These are phyloP conservation scores for Penicillium crystallinum DNA, from an alignment of 495 filamentous ascomycete species.

Conservation along the genomic window DNA sequence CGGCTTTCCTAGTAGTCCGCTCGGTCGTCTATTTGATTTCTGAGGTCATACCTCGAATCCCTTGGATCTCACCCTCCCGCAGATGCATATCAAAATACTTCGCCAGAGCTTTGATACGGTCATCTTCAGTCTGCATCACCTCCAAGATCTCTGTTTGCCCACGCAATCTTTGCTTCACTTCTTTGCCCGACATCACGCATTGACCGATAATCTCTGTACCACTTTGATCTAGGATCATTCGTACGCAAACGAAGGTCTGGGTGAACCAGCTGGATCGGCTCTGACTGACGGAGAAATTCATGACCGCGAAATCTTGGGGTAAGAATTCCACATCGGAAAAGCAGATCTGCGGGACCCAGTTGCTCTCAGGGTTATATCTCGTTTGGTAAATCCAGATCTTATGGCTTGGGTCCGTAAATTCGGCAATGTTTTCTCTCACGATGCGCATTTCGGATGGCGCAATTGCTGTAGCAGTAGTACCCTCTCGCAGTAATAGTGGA, in stretches of 20 bases:
- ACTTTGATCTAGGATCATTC: constrained; percentile 43
- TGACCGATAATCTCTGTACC: constrained; percentile 47
- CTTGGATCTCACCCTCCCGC: constrained; percentile 44
- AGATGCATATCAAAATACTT: constrained; percentile 54
- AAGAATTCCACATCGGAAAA: constrained; percentile 59
- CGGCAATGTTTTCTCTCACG: constrained; percentile 37
- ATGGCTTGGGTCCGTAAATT: constrained; percentile 38
- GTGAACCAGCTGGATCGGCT: constrained; percentile 49
- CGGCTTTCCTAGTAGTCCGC: constrained; percentile 5
- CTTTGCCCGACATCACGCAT: constrained; percentile 49
- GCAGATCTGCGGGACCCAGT: constrained; percentile 52
- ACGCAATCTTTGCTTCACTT: constrained; percentile 51
- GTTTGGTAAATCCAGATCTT: constrained; percentile 58
- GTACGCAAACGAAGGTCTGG: constrained; percentile 45
- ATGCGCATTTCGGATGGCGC: constrained; percentile 47
- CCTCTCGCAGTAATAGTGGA: constrained; percentile 49
- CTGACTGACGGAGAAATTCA: constrained; percentile 52
- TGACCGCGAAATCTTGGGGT: constrained; percentile 52
- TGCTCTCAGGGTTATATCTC: constrained; percentile 36
- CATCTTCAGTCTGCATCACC: constrained; percentile 43
- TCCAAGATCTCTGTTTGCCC: constrained; percentile 50
- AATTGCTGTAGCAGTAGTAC: constrained; percentile 34
- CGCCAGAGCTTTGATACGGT: constrained; percentile 48
- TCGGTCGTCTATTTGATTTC: constrained; percentile 35
- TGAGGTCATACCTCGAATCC: constrained; percentile 44